Conservation (phyloP, 768 basidiomycete genomes). For the Termitomyces sp. region DNA sequence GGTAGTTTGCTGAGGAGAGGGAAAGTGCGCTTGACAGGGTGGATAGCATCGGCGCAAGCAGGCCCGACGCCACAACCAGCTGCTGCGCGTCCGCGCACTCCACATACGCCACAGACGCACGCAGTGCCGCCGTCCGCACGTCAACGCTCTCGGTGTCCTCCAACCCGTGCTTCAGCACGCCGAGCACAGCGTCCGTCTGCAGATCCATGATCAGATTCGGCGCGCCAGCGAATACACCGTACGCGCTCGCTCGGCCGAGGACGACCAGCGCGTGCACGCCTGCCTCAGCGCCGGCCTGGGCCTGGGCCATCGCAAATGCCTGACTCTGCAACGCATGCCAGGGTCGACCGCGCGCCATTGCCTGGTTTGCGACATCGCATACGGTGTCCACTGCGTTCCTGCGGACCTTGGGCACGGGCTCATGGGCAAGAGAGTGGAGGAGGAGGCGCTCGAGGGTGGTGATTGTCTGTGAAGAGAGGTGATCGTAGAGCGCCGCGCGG, state of each 20-base stretch:
- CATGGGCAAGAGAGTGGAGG: slow-evolving; percentile 62
- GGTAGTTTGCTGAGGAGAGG: slow-evolving; percentile 20
- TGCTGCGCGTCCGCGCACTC: slow-evolving; percentile 46
- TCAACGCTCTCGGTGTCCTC: slow-evolving; percentile 47
- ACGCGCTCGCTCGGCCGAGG: slow-evolving; percentile 53
- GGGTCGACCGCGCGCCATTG: slow-evolving; percentile 68
- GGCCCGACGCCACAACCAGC: slow-evolving; percentile 39
- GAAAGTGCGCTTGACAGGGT: neutral
- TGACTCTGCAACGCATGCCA: slow-evolving; percentile 80
- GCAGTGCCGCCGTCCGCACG: slow-evolving; percentile 71
- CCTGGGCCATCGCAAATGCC: slow-evolving; percentile 55
- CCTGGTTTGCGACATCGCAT: slow-evolving; percentile 69
- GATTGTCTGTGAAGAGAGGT: slow-evolving; percentile 60
- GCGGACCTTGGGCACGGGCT: slow-evolving; percentile 52
- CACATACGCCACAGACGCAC: slow-evolving; percentile 66
- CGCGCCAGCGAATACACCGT: slow-evolving; percentile 64
- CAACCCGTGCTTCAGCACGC: slow-evolving; percentile 61
- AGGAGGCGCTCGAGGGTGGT: slow-evolving; percentile 67
- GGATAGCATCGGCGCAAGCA: slow-evolving; percentile 58
- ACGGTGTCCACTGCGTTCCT: slow-evolving; percentile 71
- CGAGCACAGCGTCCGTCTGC: slow-evolving; percentile 62
- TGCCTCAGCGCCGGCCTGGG: slow-evolving; percentile 5
- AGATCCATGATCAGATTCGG: slow-evolving; percentile 76
- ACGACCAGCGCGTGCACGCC: no score
- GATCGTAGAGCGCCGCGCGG: slow-evolving; percentile 65